Conservation (phyloP, 2,329 filamentous ascomycete genomes). For the Pseudocercospora eumusae region DNA sequence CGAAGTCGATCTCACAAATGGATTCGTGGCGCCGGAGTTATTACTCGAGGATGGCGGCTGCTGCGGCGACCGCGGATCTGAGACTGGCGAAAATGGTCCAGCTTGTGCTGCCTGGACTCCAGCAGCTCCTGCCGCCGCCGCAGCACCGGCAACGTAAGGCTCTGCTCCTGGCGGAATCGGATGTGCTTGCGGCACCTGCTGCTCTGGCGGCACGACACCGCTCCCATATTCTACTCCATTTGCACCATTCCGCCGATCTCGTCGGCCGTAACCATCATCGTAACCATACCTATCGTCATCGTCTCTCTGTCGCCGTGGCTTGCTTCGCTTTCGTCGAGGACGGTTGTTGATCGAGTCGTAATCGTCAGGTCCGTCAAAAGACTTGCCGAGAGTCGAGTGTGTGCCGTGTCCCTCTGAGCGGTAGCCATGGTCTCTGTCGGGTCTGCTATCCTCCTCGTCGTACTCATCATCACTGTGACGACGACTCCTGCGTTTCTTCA, state of each 20-base stretch:
- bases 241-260: conserved; percentile 12
- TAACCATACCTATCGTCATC: conserved; percentile 33
- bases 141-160: conserved; percentile 19
- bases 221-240: conserved; percentile 22
- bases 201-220: conserved; percentile 20
- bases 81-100: conserved; percentile 16
- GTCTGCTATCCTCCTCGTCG: conserved; percentile 27
- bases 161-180: conserved; percentile 14
- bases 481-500: conserved; percentile 28
- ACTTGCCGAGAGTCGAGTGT: conserved; percentile 19
- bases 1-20: conserved; percentile 25
- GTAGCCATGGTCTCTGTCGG: conserved; percentile 28
- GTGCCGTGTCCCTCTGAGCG: conserved; percentile 24
- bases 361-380: conserved; percentile 32
- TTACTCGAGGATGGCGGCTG: conserved; percentile 13
- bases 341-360: conserved; percentile 32
- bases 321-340: conserved; percentile 23
- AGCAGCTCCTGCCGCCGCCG: conserved; percentile 17
- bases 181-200: conserved; percentile 14
- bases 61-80: conserved; percentile 19
- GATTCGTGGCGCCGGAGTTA: conserved; percentile 13
- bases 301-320: conserved; percentile 26
- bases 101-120: conserved; percentile 16
- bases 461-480: conserved; percentile 35
- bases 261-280: conserved; percentile 26